Conservation (phyloP, 2,329 filamentous ascomycete genomes). For the Albifimbria verrucaria region DNA sequence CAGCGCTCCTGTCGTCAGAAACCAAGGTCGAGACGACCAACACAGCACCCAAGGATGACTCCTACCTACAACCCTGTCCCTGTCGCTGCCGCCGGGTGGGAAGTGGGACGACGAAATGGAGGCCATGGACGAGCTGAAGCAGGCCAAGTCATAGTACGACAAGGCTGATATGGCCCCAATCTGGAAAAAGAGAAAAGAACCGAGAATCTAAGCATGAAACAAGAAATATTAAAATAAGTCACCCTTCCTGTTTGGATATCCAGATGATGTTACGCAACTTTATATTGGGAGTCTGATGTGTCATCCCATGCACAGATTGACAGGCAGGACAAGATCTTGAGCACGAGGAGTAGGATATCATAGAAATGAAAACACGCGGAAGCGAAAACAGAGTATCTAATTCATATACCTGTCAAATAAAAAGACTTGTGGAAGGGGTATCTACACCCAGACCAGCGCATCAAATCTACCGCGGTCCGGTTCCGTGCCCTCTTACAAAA, state of each 20-base stretch:
- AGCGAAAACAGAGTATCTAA: too few relatives aligned
- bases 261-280: too few relatives aligned
- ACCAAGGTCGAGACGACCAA: slow-evolving; percentile 9
- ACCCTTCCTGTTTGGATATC: too few relatives aligned
- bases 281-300: too few relatives aligned
- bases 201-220: background rate
- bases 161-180: too few relatives aligned
- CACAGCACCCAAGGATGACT: slow-evolving; percentile 19
- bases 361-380: too few relatives aligned
- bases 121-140: slow-evolving; percentile 39
- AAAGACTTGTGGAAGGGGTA: background rate
- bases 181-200: background rate
- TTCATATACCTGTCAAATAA: too few relatives aligned
- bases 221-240: too few relatives aligned
- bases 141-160: slow-evolving; percentile 15
- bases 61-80: slow-evolving; percentile 20
- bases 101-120: slow-evolving; percentile 60
- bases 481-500: slow-evolving; percentile 4
- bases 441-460: background rate
- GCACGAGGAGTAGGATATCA: too few relatives aligned
- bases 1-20: slow-evolving; percentile 28
- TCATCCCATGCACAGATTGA: too few relatives aligned
- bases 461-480: background rate
- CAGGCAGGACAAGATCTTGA: too few relatives aligned
- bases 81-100: slow-evolving; percentile 29